Evolutionary conservation across 768 basidiomycete genomes (phyloP), one percentile per base, ranked within the genome.

Genomic region (Hortiboletus flavorubellus): DNA sequence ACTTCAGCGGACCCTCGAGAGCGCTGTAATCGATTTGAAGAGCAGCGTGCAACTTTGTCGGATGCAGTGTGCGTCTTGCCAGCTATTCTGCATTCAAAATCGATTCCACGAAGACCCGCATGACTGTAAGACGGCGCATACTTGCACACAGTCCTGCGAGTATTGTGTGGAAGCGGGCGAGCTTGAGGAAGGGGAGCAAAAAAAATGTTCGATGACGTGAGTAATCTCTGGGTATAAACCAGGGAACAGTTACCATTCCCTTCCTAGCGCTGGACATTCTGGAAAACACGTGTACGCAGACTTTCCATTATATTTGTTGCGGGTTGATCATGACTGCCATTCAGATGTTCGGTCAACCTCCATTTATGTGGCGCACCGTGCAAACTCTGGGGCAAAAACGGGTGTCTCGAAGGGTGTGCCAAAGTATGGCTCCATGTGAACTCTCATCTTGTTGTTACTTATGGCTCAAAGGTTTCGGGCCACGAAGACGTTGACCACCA

Each of bases 311-410:
- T 38, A 38, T 38, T 16, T 18, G 5, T 14, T 10, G 5, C 31
- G 8, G 37, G 31, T 44, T 0, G 5, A 40, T 46, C 37, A 35
- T 21, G 8, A 35, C 9, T 50, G 34, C 42, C 6, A 37, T 42
- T 31, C 40, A 86, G 85, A 38, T 86, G 84, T 62, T 72, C 73
- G 21, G 76, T 81, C 7, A 71, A 75, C 34, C 39, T 68, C 29
- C 84, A 86, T 68, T 64, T 84, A 37, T 86, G 84, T 52, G 85
- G 83, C 12, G 69, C 76, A 41, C 72, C 68, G 14, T 86, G 84
- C 63, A 65, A 65, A 38, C 69, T 83, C 6, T 58, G 58, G 16
- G 78, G 75, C 8, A 80, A 73, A 56, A 69, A 65, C 14, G 84
- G 84, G 6, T 86, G 85, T 59, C 70, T 82, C 8, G 69, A 70